Conservation (phyloP, 257 asterid species). For the Solanum virginianum region DNA sequence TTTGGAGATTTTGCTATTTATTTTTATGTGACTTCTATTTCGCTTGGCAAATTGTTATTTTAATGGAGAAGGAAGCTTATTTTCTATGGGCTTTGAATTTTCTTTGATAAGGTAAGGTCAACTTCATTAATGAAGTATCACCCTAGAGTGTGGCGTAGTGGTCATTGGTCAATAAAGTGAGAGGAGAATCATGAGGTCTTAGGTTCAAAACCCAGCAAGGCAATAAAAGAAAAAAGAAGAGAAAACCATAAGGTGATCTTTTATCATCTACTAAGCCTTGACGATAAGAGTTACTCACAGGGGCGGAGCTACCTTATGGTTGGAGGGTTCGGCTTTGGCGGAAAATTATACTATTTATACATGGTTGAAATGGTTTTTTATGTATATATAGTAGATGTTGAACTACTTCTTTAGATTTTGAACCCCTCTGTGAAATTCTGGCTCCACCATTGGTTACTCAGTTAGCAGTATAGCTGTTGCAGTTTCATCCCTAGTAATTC, state of each 20-base stretch:
- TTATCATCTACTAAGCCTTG: background rate
- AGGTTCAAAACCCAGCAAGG: background rate
- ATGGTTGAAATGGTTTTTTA: too few relatives aligned
- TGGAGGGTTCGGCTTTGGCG: too few relatives aligned
- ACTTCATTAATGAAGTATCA: background rate
- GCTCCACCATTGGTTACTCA: too few relatives aligned
- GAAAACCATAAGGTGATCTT: background rate
- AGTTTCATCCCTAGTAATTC: background rate
- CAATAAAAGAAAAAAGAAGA: background rate
- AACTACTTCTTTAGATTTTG: too few relatives aligned
- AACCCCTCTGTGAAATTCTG: too few relatives aligned
- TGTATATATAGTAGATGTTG: too few relatives aligned
- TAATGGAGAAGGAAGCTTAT: background rate
- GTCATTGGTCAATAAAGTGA: background rate
- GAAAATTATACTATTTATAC: too few relatives aligned
- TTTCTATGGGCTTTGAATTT: background rate
- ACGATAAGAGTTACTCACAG: background rate
- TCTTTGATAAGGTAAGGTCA: background rate
- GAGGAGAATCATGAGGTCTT: background rate
- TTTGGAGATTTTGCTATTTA: background rate
- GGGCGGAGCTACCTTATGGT: too few relatives aligned
- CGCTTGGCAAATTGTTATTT: background rate
- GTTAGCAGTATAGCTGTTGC: background rate
- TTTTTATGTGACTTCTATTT: background rate
- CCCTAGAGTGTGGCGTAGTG: background rate